These are phyloP conservation scores for Tremella yokohamensis DNA, from an alignment of 768 basidiomycete genomes.

Conservation along the genomic window DNA sequence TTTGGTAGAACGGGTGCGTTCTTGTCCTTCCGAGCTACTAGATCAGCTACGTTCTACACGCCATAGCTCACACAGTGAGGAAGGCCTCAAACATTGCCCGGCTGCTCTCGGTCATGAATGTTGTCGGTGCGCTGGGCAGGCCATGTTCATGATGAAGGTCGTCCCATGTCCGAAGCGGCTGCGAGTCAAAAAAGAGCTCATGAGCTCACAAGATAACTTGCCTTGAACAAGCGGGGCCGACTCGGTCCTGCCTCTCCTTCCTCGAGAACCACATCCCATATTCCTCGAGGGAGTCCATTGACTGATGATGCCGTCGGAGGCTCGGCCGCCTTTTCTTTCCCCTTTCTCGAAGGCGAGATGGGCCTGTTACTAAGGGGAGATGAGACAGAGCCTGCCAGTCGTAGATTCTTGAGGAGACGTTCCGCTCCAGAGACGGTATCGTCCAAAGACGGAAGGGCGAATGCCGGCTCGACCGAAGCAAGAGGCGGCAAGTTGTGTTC, in stretches of 20 bases:
- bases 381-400: neutral
- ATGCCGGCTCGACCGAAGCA: constrained; percentile 11
- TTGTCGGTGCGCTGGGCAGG: neutral
- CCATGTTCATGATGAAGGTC: neutral
- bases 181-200: neutral
- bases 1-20: neutral
- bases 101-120: neutral
- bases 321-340: constrained; percentile 6
- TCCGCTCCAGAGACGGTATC: constrained; percentile 27
- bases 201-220: neutral
- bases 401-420: constrained; percentile 24
- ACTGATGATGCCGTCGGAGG: neutral
- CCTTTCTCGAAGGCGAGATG: neutral
- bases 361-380: neutral
- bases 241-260: constrained; percentile 14
- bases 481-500: neutral
- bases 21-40: neutral
- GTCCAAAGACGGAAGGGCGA: constrained; percentile 27
- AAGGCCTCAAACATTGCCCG: constrained; percentile 17
- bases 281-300: neutral
- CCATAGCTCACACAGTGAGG: constrained; percentile 11
- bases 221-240: constrained; percentile 12
- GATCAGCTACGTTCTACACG: neutral
- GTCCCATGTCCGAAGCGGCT: constrained; percentile 28
- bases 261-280: neutral